phyloP scores from a whole-genome alignment of 2,329 filamentous ascomycete species.

The Cladophialophora yegresii region DNA sequence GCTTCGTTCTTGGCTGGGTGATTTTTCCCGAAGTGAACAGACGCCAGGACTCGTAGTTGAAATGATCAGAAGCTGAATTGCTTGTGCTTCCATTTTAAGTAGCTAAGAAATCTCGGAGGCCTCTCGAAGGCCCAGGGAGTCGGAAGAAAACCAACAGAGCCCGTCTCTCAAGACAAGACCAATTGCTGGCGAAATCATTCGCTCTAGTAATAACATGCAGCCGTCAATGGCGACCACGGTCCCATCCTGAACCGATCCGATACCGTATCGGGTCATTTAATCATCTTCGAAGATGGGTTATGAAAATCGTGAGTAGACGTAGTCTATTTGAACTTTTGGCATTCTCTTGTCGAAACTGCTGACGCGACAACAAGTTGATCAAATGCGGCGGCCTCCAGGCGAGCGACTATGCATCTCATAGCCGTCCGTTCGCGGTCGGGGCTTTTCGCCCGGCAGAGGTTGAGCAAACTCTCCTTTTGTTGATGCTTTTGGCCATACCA shows the following conservation, averaged over 20 bases:
- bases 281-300: neutral
- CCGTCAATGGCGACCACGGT: neutral
- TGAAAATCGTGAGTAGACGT: conserved; percentile 1
- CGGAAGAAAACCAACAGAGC: neutral
- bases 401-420: conserved; percentile 33
- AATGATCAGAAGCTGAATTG: neutral
- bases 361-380: neutral
- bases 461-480: conserved; percentile 8
- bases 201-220: conserved; percentile 2
- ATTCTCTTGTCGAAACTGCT: neutral
- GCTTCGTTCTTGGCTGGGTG: neutral
- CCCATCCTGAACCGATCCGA: neutral
- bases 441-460: conserved; percentile 28
- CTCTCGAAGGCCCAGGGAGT: neutral
- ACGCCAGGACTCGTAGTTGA: neutral
- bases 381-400: neutral
- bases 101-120: neutral
- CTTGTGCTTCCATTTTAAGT: neutral
- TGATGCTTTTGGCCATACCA: conserved; percentile 20
- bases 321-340: neutral
- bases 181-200: neutral
- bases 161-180: too few relatives aligned
- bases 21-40: neutral
- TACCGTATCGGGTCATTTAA: neutral
- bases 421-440: conserved; percentile 19